A percentile compares a stretch with the other conserved stretches of the same genome.
Evolutionary conservation across 768 basidiomycete genomes (phyloP).

Genomic region (Lentinula raphanica): DNA sequence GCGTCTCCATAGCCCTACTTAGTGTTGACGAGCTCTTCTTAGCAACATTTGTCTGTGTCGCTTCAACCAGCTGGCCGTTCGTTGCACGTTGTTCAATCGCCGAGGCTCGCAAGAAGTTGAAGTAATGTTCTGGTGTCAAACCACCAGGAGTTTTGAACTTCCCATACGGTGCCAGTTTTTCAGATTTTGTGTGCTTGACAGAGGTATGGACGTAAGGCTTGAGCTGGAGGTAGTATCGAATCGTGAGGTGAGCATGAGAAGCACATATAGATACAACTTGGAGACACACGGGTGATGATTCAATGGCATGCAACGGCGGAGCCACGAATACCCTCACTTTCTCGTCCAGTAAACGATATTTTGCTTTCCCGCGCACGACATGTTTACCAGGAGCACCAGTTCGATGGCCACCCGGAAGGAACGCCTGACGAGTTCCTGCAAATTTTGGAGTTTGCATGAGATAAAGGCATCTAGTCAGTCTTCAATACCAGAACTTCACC

Average conservation of each 20-base stretch:
- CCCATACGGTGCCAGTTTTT: conserved; percentile 29
- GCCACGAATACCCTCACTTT: conserved; percentile 82
- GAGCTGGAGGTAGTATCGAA: conserved; percentile 28
- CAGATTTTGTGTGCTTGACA: conserved; percentile 31
- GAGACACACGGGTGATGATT: conserved; percentile 47
- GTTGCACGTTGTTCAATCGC: not conserved
- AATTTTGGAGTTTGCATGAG: not conserved
- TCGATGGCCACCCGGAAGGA: conserved; percentile 76
- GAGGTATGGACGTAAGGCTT: conserved; percentile 61
- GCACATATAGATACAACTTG: not conserved
- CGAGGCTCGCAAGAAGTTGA: conserved; percentile 30
- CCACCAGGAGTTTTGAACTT: conserved; percentile 34
- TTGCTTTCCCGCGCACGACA: conserved; percentile 68
- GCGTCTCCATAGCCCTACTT: conserved; percentile 1
- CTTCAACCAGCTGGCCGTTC: conserved; percentile 6
- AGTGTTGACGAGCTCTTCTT: not conserved
- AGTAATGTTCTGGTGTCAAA: conserved; percentile 38
- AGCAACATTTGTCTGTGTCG: not conserved
- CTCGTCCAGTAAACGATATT: conserved; percentile 78
- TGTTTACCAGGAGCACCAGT: conserved; percentile 89
- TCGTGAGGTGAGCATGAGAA: not conserved
- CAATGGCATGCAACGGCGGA: conserved; percentile 63
- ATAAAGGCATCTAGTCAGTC: too few species aligned
- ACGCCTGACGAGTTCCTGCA: conserved; percentile 77
- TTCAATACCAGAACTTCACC: too few species aligned